Conservation (phyloP, 192 early-diverging fungal genomes). For the Phlyctochytrium bullatum region DNA sequence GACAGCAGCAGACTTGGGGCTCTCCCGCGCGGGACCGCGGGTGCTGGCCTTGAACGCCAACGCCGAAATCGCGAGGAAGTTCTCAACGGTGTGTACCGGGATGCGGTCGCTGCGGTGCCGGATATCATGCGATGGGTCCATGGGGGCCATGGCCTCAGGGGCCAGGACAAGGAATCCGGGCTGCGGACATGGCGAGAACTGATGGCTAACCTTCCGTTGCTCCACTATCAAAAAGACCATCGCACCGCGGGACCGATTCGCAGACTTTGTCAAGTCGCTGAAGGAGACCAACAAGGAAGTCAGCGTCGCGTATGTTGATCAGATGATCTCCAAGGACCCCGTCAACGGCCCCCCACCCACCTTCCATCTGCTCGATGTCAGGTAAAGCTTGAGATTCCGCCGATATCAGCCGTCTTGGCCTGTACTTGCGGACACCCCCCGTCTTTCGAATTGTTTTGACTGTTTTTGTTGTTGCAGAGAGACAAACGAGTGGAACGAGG, state of each 20-base stretch:
- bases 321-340: neutral
- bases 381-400: conserved; percentile 18
- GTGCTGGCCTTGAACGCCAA: too few species aligned
- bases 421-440: neutral
- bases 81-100: too few species aligned
- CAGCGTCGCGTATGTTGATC: neutral
- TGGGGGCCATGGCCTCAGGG: too few species aligned
- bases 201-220: too few species aligned
- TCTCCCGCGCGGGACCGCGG: too few species aligned
- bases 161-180: too few species aligned
- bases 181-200: too few species aligned
- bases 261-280: neutral
- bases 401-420: neutral
- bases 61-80: too few species aligned
- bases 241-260: neutral
- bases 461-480: conserved; percentile 29
- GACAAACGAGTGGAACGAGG: conserved; percentile 54
- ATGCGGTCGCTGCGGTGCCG: too few species aligned
- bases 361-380: conserved; percentile 39
- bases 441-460: neutral
- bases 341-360: conserved; percentile 25
- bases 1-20: too few species aligned
- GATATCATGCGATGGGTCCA: too few species aligned
- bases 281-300: neutral
- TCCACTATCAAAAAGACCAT: too few species aligned